Base-by-base conservation (phyloP, 331 rosid genomes). In the Saraca asoca region DNA sequence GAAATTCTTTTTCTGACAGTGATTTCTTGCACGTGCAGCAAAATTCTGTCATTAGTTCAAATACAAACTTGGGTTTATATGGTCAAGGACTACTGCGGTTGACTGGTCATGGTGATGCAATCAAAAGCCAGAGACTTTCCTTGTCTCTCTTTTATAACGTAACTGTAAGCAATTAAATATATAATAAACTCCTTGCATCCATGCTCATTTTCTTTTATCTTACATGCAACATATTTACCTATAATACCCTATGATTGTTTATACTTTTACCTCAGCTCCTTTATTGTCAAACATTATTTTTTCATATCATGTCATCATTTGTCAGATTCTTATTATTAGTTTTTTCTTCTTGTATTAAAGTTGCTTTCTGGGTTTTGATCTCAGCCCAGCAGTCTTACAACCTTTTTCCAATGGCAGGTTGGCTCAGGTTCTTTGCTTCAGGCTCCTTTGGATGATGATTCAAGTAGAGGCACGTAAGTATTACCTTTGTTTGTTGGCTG, bases 111-210 rank as follows among this genome's bases (percentile, higher is more conserved):
- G 98, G 98, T 14, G 98, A 94, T 80, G 85, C 92, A 59, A 94
- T 94, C 77, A 85, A 81, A 90, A 90, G 88, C 80, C 96, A 90
- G 79, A 85, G 97, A 58, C 87, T 94, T 60, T 94, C 98, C 53
- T 84, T 94, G 86, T 94, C 98, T 74, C 98, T 94, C 70, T 94
- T 94, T 87, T 94, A 94, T 77, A 94, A 94, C 84, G 82, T 94
- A 70, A 94, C 98, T 60, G 98, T 94, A 90, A 90, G 98, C 42
- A 62, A 61, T 72, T 65, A n/a, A 72, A 60, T 58, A 49, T 13
- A 1, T 24, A 24, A 24, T 24, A 24, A 24, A 24, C 31, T 24
- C 9, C 41, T 8, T 39, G 43, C 43, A 37, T 37, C 3, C 3
- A 10, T 6, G 12, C 16, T 44, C 12, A 11, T 11, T 5, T 44